A percentile compares a stretch with the other conserved stretches of the same genome.
These are phyloP conservation scores for Raffaelea arxii DNA, from an alignment of 2,329 filamentous ascomycete genomes.

Conservation along the genomic window DNA sequence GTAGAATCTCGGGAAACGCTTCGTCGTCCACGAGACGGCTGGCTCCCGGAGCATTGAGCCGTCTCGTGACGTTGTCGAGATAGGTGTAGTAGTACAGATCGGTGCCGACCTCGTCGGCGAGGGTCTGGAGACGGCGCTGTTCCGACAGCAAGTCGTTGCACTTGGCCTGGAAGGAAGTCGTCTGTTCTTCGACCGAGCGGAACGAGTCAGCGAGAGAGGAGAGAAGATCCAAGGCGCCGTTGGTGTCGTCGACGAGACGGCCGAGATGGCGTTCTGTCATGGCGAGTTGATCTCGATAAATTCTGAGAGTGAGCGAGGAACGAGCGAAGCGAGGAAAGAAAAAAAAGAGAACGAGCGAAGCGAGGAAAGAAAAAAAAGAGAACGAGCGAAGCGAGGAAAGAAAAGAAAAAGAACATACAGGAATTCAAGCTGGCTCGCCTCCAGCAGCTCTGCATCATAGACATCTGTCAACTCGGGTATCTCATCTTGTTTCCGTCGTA, in stretches of 20 bases:
- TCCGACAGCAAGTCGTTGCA: slow-evolving; percentile 81
- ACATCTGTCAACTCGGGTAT: slow-evolving; percentile 36
- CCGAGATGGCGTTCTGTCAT: slow-evolving; percentile 74
- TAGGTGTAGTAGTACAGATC: slow-evolving; percentile 95
- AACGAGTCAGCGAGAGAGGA: slow-evolving; percentile 78
- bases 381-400: too few species aligned
- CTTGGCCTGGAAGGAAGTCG: slow-evolving; percentile 83
- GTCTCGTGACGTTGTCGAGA: slow-evolving; percentile 78
- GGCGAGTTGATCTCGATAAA: slow-evolving; percentile 69
- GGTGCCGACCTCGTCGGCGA: slow-evolving; percentile 77
- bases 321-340: too few species aligned
- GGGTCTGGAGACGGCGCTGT: slow-evolving; percentile 65
- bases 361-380: too few species aligned
- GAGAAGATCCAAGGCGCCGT: slow-evolving; percentile 64
- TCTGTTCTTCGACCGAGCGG: slow-evolving; percentile 77
- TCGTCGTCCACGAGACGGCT: slow-evolving; percentile 74
- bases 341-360: too few species aligned
- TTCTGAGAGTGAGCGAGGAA: too few species aligned
- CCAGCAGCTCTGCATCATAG: slow-evolving; percentile 59
- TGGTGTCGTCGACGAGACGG: slow-evolving; percentile 66
- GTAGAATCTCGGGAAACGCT: slow-evolving; percentile 80
- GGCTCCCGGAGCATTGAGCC: slow-evolving; percentile 86
- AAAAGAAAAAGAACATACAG: slow-evolving; percentile 57
- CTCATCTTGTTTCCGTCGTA: slow-evolving; percentile 12
- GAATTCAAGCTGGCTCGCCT: slow-evolving; percentile 79